phyloP scores from a whole-genome alignment of 176 grass and related monocot species.

The Oryza brachyantha region DNA sequence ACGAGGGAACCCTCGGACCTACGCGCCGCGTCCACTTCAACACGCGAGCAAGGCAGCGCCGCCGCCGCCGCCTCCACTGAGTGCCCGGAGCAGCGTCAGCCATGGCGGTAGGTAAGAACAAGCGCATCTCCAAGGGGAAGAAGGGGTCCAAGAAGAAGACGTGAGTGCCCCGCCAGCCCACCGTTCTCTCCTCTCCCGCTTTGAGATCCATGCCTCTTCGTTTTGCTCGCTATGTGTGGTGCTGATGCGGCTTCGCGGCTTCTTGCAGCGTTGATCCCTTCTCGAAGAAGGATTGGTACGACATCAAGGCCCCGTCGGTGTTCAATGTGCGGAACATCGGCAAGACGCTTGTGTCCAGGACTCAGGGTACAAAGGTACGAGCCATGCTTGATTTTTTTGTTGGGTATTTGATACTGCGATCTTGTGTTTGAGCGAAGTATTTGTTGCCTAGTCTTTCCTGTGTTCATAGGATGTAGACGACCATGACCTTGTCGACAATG shows the following conservation, averaged over 20 bases:
- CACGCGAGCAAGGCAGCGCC: neutral
- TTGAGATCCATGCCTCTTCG: neutral
- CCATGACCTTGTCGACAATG: neutral
- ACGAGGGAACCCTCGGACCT: neutral
- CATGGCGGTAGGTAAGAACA: slow-evolving; percentile 84
- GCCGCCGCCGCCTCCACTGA: neutral
- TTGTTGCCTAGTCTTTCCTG: neutral
- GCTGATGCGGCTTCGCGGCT: neutral
- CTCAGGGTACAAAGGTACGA: slow-evolving; percentile 81
- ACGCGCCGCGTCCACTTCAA: neutral
- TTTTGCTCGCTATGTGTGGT: neutral
- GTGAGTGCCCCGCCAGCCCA: slow-evolving; percentile 44
- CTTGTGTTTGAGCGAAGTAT: neutral
- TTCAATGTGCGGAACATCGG: slow-evolving; percentile 68
- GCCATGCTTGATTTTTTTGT: neutral
- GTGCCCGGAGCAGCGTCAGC: neutral
- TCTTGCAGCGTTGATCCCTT: slow-evolving; percentile 78
- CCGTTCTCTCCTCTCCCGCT: neutral
- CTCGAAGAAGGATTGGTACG: slow-evolving; percentile 90
- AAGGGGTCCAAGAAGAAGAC: slow-evolving; percentile 93
- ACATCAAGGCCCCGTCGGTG: slow-evolving; percentile 82
- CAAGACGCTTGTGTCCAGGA: slow-evolving; percentile 94
- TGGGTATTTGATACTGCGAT: neutral
- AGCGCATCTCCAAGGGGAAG: slow-evolving; percentile 87
- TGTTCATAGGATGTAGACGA: neutral